phyloP scores from a whole-genome alignment of 768 basidiomycete genomes.

The Mycena leptocephala region DNA sequence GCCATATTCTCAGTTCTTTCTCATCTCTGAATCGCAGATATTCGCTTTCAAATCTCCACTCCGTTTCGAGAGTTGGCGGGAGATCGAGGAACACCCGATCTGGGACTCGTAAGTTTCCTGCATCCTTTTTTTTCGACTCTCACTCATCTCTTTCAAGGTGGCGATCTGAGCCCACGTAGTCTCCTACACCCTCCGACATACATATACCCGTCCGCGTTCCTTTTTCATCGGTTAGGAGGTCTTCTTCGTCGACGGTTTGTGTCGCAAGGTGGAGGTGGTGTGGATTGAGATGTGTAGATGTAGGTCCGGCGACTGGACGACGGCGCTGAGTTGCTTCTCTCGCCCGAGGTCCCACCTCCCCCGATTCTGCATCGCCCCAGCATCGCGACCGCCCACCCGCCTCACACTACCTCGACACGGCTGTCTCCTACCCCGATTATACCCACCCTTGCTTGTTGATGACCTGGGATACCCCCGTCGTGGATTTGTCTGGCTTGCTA shows the following conservation, averaged over 20 bases:
- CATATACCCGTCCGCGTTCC: too few species aligned
- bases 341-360: background rate
- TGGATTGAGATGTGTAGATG: too few species aligned
- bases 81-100: conserved; percentile 1
- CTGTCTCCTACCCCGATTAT: too few species aligned
- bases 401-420: too few species aligned
- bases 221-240: too few species aligned
- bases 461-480: too few species aligned
- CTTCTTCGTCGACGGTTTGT: too few species aligned
- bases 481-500: too few species aligned
- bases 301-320: background rate
- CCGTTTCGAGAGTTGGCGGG: background rate
- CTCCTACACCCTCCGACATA: too few species aligned
- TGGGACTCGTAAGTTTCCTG: background rate
- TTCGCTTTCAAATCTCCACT: background rate
- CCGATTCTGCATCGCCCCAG: conserved; percentile 8
- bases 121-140: background rate
- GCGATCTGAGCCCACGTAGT: background rate
- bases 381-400: too few species aligned
- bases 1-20: background rate
- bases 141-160: background rate
- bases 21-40: background rate
- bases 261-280: too few species aligned
- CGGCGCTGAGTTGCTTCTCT: background rate
- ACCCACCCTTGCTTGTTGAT: too few species aligned